phyloP scores from a whole-genome alignment of 169 alveolate species.

The Cystoisospora suis region DNA sequence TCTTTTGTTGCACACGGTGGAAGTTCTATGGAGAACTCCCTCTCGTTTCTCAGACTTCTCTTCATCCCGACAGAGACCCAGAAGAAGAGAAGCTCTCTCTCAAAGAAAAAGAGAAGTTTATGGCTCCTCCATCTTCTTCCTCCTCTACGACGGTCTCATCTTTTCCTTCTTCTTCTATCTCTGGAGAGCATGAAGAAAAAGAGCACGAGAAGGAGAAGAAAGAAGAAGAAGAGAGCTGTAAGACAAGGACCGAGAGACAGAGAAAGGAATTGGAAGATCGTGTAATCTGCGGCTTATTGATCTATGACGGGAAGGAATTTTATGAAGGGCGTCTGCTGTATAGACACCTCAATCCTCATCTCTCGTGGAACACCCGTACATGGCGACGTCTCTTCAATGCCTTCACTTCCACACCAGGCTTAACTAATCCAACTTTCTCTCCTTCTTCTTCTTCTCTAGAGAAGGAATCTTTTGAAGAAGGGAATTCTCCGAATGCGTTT shows the following conservation, averaged over 20 bases:
- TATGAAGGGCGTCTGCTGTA: slow-evolving; percentile 25
- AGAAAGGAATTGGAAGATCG: not conserved
- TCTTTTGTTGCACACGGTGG: slow-evolving; percentile 5
- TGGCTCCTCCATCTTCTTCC: too few species aligned
- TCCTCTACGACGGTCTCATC: too few species aligned
- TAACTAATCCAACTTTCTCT: too few species aligned
- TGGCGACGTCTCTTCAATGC: not conserved
- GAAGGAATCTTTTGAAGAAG: not conserved
- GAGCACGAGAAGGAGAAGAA: not conserved
- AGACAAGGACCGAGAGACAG: not conserved
- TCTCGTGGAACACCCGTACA: not conserved
- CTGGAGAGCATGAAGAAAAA: too few species aligned
- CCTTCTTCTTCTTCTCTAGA: too few species aligned
- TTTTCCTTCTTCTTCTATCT: too few species aligned
- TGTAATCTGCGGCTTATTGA: slow-evolving; percentile 2
- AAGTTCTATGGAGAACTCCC: too few species aligned
- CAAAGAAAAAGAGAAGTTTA: not conserved
- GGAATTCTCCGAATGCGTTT: not conserved
- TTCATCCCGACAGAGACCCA: not conserved
- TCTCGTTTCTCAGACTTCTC: too few species aligned
- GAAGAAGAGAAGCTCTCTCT: not conserved
- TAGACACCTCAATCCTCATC: slow-evolving; percentile 4
- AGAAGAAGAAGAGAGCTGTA: not conserved
- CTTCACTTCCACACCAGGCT: too few species aligned
- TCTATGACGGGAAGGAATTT: not conserved